Conservation (phyloP, 1,139 yeast species). For the Kodamaea ohmeri region DNA sequence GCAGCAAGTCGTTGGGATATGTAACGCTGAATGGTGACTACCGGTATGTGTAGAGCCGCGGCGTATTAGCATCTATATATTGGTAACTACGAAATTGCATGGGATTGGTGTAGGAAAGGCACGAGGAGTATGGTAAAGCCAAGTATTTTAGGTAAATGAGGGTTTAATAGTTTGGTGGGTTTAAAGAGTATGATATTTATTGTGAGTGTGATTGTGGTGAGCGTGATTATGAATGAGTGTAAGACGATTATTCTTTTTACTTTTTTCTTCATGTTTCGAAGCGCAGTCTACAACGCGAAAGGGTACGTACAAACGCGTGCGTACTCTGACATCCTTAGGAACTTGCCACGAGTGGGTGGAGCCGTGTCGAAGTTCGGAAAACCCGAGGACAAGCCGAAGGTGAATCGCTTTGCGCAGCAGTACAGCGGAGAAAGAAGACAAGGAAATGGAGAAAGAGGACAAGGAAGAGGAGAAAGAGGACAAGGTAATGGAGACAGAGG, state of each 20-base stretch:
- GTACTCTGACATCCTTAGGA: conserved; percentile 24
- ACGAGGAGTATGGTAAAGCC: neutral
- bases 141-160: too few relatives aligned
- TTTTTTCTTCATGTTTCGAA: neutral
- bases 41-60: conserved; percentile 21
- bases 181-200: too few relatives aligned
- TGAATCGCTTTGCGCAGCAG: conserved; percentile 31
- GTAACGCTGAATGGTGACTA: conserved; percentile 47
- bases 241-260: neutral
- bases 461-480: neutral
- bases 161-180: too few relatives aligned
- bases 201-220: too few relatives aligned
- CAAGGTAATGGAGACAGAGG: neutral
- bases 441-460: conserved; percentile 1
- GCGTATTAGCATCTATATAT: conserved; percentile 2
- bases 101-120: neutral
- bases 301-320: conserved; percentile 5
- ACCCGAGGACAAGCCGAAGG: conserved; percentile 11
- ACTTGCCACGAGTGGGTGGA: conserved; percentile 28
- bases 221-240: neutral
- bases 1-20: conserved; percentile 41
- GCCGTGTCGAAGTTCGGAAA: conserved; percentile 22
- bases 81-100: conserved; percentile 2
- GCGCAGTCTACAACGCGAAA: neutral
- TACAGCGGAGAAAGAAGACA: conserved; percentile 10